Evolutionary conservation across 805 yeast genomes (phyloP), one percentile per base, ranked within the genome.

Genomic region (Torulaspora quercuum): DNA sequence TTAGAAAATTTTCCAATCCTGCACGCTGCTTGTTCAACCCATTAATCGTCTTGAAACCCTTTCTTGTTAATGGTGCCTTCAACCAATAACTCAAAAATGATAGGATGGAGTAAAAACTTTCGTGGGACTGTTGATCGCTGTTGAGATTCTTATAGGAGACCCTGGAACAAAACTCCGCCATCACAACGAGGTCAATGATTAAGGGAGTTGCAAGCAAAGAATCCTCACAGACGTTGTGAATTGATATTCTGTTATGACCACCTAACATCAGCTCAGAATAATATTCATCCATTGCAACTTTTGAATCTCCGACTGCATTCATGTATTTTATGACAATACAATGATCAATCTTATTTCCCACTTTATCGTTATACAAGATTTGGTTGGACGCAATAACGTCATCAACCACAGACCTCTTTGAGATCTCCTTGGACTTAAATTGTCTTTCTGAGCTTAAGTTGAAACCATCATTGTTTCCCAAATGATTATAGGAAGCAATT

Each of bases 221-320:
- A 64, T 89, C 97, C 67, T 89, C 97, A 66, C 97, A 89, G 26
- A 90, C 95, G 61, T 90, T 89, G 68, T 89, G 95, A 58, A 90
- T 82, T 31, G 94, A 80, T 50, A 89, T 83, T 60, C 92, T 82
- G 70, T 89, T 90, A 69, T 89, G 96, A 29, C 97, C 97, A 44
- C 97, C 97, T 53, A 89, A 75, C 97, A 89, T 90, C 59, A 89
- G 78, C 67, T 89, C 97, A 39, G 94, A 82, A 70, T 90, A 87
- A 69, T 89, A 89, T 69, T 90, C 97, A 65, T 89, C 97, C 97
- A 89, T 90, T 35, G 97, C 97, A 47, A 89, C 95, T 71, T 89
- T 89, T 48, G 92, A 80, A 65, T 89, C 97, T 24, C 95, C 95
- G 32, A 89, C 97, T 6, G 97, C 96, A 39, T 85, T 83, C 60